Percentiles rank a stretch among this genome's conserved stretches.
phyloP scores from a whole-genome alignment of 371 early-diverging fungal species.

The Haplosporangium sp. region DNA sequence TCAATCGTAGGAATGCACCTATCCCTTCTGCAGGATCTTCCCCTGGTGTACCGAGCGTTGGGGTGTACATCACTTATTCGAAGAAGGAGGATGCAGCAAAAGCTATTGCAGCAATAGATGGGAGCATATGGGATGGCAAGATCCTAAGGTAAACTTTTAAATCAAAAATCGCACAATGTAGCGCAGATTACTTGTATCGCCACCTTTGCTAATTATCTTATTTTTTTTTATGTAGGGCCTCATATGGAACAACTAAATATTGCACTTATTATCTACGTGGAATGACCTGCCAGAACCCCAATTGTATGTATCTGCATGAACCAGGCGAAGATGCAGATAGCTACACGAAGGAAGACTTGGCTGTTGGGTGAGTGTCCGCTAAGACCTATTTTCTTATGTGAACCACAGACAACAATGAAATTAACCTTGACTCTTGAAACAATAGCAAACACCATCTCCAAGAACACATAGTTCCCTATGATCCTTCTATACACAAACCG shows the following conservation, averaged over 20 bases:
- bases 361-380: slow-evolving; percentile 62
- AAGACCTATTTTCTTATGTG: neutral
- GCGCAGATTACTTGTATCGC: neutral
- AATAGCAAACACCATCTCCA: slow-evolving; percentile 70
- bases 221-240: slow-evolving; percentile 64
- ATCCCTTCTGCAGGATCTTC: slow-evolving; percentile 61
- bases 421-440: neutral
- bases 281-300: slow-evolving; percentile 91
- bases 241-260: slow-evolving; percentile 98
- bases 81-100: slow-evolving; percentile 90
- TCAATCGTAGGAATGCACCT: slow-evolving; percentile 78
- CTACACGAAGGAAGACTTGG: slow-evolving; percentile 73
- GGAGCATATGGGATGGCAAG: slow-evolving; percentile 89
- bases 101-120: slow-evolving; percentile 94
- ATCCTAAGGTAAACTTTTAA: slow-evolving; percentile 69
- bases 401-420: neutral
- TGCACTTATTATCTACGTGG: slow-evolving; percentile 94
- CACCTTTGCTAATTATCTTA: neutral
- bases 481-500: slow-evolving; percentile 36
- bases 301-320: slow-evolving; percentile 96
- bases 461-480: slow-evolving; percentile 59
- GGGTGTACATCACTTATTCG: slow-evolving; percentile 92
- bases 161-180: neutral
- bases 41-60: slow-evolving; percentile 69
- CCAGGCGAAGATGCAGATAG: slow-evolving; percentile 92